Evolutionary conservation across 2,329 filamentous ascomycete genomes (phyloP), one percentile per base, ranked within the genome.

Genomic region (Xylaria sp.): DNA sequence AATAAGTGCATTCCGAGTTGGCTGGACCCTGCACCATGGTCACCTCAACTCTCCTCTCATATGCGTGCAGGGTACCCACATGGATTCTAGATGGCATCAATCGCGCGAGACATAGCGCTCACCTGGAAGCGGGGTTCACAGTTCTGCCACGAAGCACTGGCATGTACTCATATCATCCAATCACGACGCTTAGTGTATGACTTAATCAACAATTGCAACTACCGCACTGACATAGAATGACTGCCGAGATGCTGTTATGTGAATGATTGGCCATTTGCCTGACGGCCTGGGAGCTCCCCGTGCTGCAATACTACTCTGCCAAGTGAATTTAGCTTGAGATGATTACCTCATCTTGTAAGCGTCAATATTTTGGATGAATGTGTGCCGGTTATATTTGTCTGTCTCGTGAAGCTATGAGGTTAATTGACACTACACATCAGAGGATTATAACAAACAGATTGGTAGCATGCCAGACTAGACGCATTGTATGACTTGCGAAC

Each of bases 11-110:
- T 55, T 52, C 17, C 15, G 37, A 66, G 25, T n/a, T n/a, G n/a
- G n/a, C n/a, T n/a, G n/a, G n/a, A n/a, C n/a, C n/a, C n/a, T n/a
- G 54, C 33, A 17, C 51, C 73, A 68, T 73, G 72, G 69, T 73
- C 67, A 71, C 68, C 55, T 75, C 74, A 74, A 78, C 71, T 75
- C 71, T 75, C 74, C 25, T 19, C 23, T 47, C 51, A 60, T 52
- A 61, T 75, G 77, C 77, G 75, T 74, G 71, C 67, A 75, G 78
- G 73, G 78, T 78, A 77, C 78, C 79, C 76, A 73, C 75, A 78
- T 75, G 77, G 79, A 78, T 78, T 77, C 73, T 72, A 67, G 74
- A 69, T 69, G 65, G 58, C 52, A 61, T 52, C 40, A 50, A 56
- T 47, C 55, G 54, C 38, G 55, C 51, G 42, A 33, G 52, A 53